Evolutionary conservation across 192 early-diverging fungal species (phyloP), one percentile per base, ranked within the genome.

Genomic region (Phlyctochytrium planicorne): DNA sequence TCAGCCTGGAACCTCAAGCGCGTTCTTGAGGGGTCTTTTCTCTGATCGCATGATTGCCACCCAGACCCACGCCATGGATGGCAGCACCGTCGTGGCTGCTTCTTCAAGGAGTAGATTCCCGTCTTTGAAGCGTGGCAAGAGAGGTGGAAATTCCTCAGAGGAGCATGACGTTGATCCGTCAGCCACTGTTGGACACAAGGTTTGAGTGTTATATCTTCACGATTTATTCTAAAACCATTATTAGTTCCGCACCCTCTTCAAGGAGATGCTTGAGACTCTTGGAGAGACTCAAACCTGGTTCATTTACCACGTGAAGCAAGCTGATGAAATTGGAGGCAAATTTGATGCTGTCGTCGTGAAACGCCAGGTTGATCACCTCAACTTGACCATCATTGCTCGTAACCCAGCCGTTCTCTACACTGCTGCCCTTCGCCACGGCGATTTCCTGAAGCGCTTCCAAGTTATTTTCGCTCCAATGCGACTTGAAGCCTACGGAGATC

Each of bases 281-380:
- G 77, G 77, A 30, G 82, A 88, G 33, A 92, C 94, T n/a, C 82
- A 86, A 55, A 68, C 87, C 3, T 98, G 94, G 91, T 87, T 93
- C 47, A 78, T 97, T 24, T 77, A 91, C 65, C 92, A 93, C 80
- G 73, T 98, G 17, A 71, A 84, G 24, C 85, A 89, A 34, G 59
- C 55, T 2, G 62, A 66, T 52, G 72, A 77, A 31, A 66, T 36
- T 2, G 27, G 23, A n/a, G 59, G 77, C 20, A 78, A 82, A 2
- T 88, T 90, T 69, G 92, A 95, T 71, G 68, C 75, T n/a, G 81
- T 81, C 27, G 74, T 80, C 27, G 82, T 98, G 20, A 78, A 88
- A 63, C 63, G 81, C 35, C 94, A 98, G 76, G 82, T 96, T 6
- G 67, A 82, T 3, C 78, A 85, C 4, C 84, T 87, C 50, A 91